Percentiles rank a stretch among this genome's conserved stretches.
Conservation (phyloP, 805 yeast genomes). For the Scheffersomyces ergatensis region DNA sequence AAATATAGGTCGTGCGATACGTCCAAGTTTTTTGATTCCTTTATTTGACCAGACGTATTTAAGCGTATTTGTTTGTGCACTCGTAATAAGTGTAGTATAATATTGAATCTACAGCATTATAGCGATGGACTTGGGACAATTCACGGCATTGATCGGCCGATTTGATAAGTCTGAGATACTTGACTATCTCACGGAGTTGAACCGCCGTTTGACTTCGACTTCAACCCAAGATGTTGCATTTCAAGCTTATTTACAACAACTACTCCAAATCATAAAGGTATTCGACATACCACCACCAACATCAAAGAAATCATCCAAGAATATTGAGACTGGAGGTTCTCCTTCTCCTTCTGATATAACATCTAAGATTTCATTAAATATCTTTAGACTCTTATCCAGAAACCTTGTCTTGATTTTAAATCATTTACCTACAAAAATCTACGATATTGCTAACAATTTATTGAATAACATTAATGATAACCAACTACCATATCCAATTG, state of each 20-base stretch:
- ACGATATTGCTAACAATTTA: slow-evolving; percentile 36
- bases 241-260: slow-evolving; percentile 15
- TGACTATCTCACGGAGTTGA: slow-evolving; percentile 18
- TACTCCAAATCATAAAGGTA: slow-evolving; percentile 23
- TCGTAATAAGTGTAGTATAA: no score
- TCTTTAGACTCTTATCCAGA: slow-evolving; percentile 27
- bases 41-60: no score
- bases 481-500: slow-evolving; percentile 13
- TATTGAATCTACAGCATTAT: no score
- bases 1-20: no score
- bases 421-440: slow-evolving; percentile 30
- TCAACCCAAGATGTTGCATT: slow-evolving; percentile 11
- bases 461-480: slow-evolving; percentile 19
- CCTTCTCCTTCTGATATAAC: background rate
- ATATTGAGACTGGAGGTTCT: slow-evolving; percentile 3
- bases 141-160: slow-evolving; percentile 6
- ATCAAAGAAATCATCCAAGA: slow-evolving; percentile 7
- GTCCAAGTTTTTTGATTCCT: no score
- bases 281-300: slow-evolving; percentile 12
- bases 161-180: slow-evolving; percentile 17
- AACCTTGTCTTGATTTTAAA: slow-evolving; percentile 23
- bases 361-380: slow-evolving; percentile 10
- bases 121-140: slow-evolving; percentile 5
- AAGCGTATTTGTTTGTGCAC: no score
- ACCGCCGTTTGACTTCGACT: slow-evolving; percentile 12